Evolutionary conservation across 2,329 filamentous ascomycete species (phyloP).

Genomic region (Rhinocladiella mackenziei): DNA sequence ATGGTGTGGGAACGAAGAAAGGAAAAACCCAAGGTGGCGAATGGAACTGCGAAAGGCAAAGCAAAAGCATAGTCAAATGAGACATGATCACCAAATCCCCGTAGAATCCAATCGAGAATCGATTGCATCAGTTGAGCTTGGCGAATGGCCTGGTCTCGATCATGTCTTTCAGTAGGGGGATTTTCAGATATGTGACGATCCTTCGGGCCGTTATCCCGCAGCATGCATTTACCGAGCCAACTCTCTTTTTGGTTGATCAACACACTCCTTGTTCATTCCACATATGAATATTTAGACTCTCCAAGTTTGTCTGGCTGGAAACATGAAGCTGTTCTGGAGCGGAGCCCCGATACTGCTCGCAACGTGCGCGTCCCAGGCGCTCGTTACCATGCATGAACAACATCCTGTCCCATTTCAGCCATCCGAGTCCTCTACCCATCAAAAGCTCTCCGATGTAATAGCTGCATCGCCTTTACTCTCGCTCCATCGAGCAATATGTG

Average conservation of each 20-base stretch:
- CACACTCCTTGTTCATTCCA: no score
- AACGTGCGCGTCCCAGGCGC: conserved; percentile 1
- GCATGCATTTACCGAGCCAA: no score
- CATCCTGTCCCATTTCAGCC: not conserved
- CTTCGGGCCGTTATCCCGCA: no score
- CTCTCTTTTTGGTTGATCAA: no score
- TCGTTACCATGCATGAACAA: conserved; percentile 1
- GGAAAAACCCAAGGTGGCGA: conserved; percentile 39
- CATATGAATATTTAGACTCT: no score
- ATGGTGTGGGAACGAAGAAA: conserved; percentile 92
- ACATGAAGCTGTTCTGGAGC: conserved; percentile 13
- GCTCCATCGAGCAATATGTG: conserved; percentile 71
- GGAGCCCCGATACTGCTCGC: conserved; percentile 4
- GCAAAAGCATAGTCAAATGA: conserved; percentile 31
- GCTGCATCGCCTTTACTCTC: conserved; percentile 55
- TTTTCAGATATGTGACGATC: no score
- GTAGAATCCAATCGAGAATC: no score
- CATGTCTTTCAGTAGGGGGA: no score
- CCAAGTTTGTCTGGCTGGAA: no score
- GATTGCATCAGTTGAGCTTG: no score
- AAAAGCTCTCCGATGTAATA: conserved; percentile 37
- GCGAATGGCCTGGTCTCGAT: no score
- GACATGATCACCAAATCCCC: no score
- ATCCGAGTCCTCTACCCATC: conserved; percentile 2
- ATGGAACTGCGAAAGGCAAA: conserved; percentile 38